These are phyloP conservation scores for Fulvia fulva DNA, from an alignment of 2,329 filamentous ascomycete genomes.

Conservation along the genomic window DNA sequence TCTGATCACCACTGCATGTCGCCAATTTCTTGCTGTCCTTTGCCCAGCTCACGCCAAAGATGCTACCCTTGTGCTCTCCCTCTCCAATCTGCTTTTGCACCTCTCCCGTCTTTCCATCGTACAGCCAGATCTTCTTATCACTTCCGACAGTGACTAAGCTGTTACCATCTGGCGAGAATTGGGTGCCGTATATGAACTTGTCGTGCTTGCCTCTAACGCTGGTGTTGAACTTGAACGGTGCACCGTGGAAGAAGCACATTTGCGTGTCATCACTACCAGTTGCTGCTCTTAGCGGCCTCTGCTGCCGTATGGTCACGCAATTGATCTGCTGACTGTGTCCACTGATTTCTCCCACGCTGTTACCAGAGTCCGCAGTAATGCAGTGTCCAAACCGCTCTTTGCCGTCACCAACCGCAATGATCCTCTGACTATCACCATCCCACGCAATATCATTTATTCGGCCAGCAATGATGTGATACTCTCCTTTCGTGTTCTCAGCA, in stretches of 20 bases:
- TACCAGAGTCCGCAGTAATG: constrained; percentile 92
- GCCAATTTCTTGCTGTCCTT: constrained; percentile 80
- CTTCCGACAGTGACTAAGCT: constrained; percentile 82
- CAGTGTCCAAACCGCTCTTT: constrained; percentile 91
- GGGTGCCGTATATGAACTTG: constrained; percentile 82
- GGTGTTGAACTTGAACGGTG: constrained; percentile 93
- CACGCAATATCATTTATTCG: constrained; percentile 95
- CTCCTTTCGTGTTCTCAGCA: constrained; percentile 84
- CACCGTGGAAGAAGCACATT: constrained; percentile 88
- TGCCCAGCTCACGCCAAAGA: constrained; percentile 88
- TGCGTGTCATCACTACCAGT: constrained; percentile 88
- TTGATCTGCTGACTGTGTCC: constrained; percentile 92
- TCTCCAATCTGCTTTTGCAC: constrained; percentile 72
- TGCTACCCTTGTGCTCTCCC: constrained; percentile 79
- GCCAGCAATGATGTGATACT: constrained; percentile 91
- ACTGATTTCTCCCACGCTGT: constrained; percentile 89
- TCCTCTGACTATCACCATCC: constrained; percentile 93
- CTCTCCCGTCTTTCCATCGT: constrained; percentile 94
- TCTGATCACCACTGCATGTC: constrained; percentile 91
- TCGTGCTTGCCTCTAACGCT: constrained; percentile 75
- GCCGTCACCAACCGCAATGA: constrained; percentile 93
- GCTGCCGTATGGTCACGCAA: constrained; percentile 80
- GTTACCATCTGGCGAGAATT: constrained; percentile 84
- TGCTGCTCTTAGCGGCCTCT: constrained; percentile 84
- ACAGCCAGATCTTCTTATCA: constrained; percentile 89